Conservation (phyloP, 169 alveolate genomes). For the Plasmodium inui region DNA sequence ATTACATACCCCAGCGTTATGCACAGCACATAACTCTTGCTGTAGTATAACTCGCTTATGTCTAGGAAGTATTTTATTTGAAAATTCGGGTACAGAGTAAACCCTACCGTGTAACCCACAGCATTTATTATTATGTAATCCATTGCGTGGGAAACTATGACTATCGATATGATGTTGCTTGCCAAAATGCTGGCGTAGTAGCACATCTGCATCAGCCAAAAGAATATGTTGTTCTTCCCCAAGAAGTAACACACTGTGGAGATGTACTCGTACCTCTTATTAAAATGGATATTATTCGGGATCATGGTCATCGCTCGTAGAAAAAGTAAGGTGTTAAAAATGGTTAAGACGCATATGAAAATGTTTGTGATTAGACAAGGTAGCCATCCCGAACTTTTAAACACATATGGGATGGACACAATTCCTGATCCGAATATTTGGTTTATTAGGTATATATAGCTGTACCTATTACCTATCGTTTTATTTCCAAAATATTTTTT, state of each 20-base stretch:
- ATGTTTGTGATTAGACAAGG: slow-evolving; percentile 79
- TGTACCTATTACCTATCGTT: slow-evolving; percentile 54
- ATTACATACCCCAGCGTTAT: slow-evolving; percentile 84
- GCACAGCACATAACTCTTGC: slow-evolving; percentile 63
- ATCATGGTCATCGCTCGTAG: slow-evolving; percentile 84
- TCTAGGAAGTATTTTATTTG: slow-evolving; percentile 4
- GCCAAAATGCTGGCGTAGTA: slow-evolving; percentile 81
- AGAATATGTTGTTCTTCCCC: slow-evolving; percentile 77
- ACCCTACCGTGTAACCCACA: slow-evolving; percentile 81
- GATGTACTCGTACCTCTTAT: slow-evolving; percentile 84
- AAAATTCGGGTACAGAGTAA: slow-evolving; percentile 77
- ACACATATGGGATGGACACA: slow-evolving; percentile 79
- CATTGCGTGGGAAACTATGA: slow-evolving; percentile 81
- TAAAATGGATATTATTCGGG: slow-evolving; percentile 85
- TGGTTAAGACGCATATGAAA: slow-evolving; percentile 75
- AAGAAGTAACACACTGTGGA: slow-evolving; percentile 83
- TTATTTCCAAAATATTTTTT: slow-evolving; percentile 68
- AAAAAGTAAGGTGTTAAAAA: slow-evolving; percentile 81
- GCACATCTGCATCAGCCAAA: slow-evolving; percentile 77
- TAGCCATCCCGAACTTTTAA: slow-evolving; percentile 81
- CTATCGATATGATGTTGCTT: slow-evolving; percentile 78
- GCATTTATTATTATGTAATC: slow-evolving; percentile 79
- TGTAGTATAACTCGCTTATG: slow-evolving; percentile 39
- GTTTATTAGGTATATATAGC: slow-evolving; percentile 65
- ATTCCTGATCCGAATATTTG: slow-evolving; percentile 80